A percentile compares a stretch with the other conserved stretches of the same genome.
phyloP scores from a whole-genome alignment of 208 protist species.

The Leishmania amazonensis region DNA sequence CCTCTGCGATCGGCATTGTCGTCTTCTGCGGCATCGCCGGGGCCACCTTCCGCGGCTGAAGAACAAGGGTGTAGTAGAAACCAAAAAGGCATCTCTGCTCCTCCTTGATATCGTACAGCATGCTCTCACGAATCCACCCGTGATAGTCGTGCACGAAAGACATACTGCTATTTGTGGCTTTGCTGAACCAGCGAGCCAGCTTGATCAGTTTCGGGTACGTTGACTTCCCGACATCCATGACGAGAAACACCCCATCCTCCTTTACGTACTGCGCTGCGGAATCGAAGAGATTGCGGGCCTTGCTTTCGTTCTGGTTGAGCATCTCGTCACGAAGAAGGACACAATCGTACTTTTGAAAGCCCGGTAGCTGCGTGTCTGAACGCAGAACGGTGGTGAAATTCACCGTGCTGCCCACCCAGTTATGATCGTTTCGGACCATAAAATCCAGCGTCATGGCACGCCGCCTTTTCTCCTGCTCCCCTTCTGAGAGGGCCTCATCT shows the following conservation, averaged over 20 bases:
- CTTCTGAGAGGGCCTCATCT: constrained; percentile 52
- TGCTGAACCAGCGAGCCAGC: constrained; percentile 59
- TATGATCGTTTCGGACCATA: constrained; percentile 82
- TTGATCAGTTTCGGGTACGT: constrained; percentile 35
- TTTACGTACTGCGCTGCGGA: constrained; percentile 49
- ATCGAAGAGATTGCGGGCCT: constrained; percentile 63
- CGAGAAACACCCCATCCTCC: constrained; percentile 61
- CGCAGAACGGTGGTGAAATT: constrained; percentile 68
- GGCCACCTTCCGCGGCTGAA: constrained; percentile 19
- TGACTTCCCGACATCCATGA: constrained; percentile 83
- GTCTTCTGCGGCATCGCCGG: neutral
- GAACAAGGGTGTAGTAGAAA: constrained; percentile 66
- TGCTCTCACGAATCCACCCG: constrained; percentile 70
- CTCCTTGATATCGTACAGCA: constrained; percentile 63
- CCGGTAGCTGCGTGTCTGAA: constrained; percentile 36
- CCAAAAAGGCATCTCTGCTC: constrained; percentile 64
- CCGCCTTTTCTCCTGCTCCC: constrained; percentile 56
- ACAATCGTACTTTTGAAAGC: constrained; percentile 74
- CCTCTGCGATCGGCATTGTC: neutral
- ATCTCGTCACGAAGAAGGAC: constrained; percentile 81
- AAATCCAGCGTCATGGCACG: constrained; percentile 85
- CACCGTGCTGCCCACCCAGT: constrained; percentile 83
- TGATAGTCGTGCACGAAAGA: constrained; percentile 76
- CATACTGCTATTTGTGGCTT: constrained; percentile 67
- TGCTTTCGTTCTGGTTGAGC: constrained; percentile 48